These are phyloP conservation scores for Nitzschia sp. DNA, from an alignment of 108 stramenopile species.

Conservation along the genomic window DNA sequence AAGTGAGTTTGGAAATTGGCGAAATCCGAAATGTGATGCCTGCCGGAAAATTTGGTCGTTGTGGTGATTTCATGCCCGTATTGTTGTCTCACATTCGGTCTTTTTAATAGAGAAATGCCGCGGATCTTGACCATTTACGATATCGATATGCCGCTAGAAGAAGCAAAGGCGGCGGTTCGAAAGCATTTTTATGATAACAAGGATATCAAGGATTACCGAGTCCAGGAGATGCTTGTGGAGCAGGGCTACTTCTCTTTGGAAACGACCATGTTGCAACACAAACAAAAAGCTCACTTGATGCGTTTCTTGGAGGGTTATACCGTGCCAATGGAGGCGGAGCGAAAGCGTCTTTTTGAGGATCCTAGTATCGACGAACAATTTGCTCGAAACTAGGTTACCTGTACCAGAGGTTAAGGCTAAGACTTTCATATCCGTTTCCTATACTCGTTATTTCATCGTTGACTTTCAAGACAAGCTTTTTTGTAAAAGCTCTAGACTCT, in stretches of 20 bases:
- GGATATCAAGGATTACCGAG: conserved; percentile 76
- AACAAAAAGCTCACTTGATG: conserved; percentile 88
- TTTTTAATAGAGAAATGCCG: conserved; percentile 72
- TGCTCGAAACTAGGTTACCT: conserved; percentile 44
- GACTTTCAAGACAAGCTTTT: too few relatives aligned
- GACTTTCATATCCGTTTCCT: too few relatives aligned
- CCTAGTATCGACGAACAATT: conserved; percentile 73
- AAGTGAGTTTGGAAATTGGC: conserved; percentile 31
- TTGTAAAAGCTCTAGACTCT: conserved; percentile 1
- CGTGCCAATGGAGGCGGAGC: conserved; percentile 54
- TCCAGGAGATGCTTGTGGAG: conserved; percentile 84
- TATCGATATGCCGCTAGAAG: conserved; percentile 76
- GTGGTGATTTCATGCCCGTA: too few relatives aligned
- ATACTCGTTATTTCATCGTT: too few relatives aligned
- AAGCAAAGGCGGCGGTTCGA: conserved; percentile 68
- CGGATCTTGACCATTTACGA: conserved; percentile 91
- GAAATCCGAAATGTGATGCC: not conserved
- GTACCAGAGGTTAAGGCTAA: too few relatives aligned
- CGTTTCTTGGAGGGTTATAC: conserved; percentile 76
- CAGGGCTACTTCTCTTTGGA: conserved; percentile 91
- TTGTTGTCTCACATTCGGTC: too few relatives aligned
- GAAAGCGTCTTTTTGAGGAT: conserved; percentile 64
- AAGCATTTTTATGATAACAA: conserved; percentile 69
- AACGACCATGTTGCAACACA: conserved; percentile 91
- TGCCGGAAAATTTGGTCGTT: not conserved